Base-by-base conservation (phyloP, 768 basidiomycete species). In the Galerina sulciceps region DNA sequence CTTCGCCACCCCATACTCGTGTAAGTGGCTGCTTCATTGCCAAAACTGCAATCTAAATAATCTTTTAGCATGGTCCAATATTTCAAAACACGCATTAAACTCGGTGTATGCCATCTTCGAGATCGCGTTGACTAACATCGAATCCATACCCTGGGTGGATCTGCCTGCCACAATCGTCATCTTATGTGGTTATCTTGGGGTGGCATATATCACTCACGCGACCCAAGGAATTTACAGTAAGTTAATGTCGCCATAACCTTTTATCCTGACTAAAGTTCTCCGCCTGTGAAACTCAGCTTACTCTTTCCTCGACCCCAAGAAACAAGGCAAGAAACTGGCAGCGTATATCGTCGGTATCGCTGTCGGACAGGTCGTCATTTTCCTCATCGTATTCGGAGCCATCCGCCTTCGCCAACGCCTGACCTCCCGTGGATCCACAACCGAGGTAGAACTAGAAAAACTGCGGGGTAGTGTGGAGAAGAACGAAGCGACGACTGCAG, bases 211-310 rank as follows among this genome's bases (percentile, higher is more conserved):
- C 41, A 88, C 87, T 0, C 65, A 78, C 53, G 80, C 73, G 1
- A 81, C 81, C 0, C 85, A 88, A 66, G 81, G 81, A 0, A 79
- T 87, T 62, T 90, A 90, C 68, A 69, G 88, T 90, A 64, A 51
- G 86, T 77, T 14, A 17, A 26, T 46, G 10, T 35, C 22, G 11
- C 56, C n/a, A 11, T 40, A 11, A 15, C 10, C 22, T 50, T 18
- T 38, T 6, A 26, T 15, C 18, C 10, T 11, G 17, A 31, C 43
- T 17, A 35, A 18, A 17, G 50, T 34, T n/a, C n/a, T n/a, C n/a
- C n/a, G n/a, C n/a, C 17, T 35, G 41, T 45, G 31, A 13, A 37
- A 43, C 46, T 13, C 52, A 89, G 88, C 84, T 0, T 90, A 89
- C 65, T 56, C 68, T 5, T 90, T 90, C 75, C 81, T 91, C 10